phyloP scores from a whole-genome alignment of 352 stramenopile genomes.

The Globisporangium viniferum region DNA sequence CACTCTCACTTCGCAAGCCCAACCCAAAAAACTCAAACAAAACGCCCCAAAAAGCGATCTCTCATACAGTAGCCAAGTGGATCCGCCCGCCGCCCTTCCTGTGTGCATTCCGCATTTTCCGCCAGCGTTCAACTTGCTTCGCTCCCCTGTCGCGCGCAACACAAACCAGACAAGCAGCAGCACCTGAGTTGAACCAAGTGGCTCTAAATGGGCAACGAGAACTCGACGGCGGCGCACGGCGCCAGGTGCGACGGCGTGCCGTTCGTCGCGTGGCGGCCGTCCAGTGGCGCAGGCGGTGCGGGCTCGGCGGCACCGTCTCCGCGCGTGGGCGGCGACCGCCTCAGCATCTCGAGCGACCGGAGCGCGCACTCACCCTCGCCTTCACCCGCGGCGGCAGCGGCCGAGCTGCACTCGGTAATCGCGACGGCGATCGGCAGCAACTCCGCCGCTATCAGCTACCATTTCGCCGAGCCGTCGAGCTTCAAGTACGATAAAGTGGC shows the following conservation, averaged over 20 bases:
- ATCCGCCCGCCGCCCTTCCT: not conserved
- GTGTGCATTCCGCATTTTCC: not conserved
- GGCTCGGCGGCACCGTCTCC: not conserved
- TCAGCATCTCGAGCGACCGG: constrained; percentile 8
- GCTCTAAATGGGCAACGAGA: constrained; percentile 48
- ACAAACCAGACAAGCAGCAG: not conserved
- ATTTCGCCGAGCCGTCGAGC: constrained; percentile 83
- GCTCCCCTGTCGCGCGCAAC: not conserved
- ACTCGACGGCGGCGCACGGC: constrained; percentile 32
- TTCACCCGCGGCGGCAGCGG: constrained; percentile 7
- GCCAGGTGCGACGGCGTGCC: constrained; percentile 52
- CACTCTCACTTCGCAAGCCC: not conserved
- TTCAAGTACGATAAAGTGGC: constrained; percentile 72
- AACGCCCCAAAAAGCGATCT: not conserved
- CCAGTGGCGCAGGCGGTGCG: constrained; percentile 7
- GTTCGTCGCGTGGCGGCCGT: constrained; percentile 60
- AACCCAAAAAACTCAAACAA: not conserved
- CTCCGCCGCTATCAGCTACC: constrained; percentile 30
- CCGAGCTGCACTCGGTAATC: not conserved
- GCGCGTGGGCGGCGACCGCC: constrained; percentile 1
- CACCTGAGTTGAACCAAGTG: not conserved
- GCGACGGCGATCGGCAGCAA: constrained; percentile 4
- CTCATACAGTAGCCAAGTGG: not conserved
- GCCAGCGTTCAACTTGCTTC: not conserved
- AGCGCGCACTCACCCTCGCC: not conserved